Percentiles rank a stretch among this genome's conserved stretches.
phyloP scores from a whole-genome alignment of 139 green algal species.

The Chlamydomonas incerta region DNA sequence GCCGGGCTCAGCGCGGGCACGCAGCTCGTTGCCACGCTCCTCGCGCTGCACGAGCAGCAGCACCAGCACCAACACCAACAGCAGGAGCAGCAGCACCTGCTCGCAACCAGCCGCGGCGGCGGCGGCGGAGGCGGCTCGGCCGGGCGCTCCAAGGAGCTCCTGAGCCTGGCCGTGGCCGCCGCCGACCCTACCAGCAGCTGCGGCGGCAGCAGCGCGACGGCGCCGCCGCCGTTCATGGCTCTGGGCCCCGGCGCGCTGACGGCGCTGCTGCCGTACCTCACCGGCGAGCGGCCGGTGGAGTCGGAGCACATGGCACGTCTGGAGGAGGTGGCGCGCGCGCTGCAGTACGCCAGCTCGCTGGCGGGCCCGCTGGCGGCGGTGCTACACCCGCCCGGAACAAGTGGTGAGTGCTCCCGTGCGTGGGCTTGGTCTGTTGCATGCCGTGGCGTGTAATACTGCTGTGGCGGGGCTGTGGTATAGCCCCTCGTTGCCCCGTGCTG shows the following conservation, averaged over 20 bases:
- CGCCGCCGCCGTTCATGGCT: neutral
- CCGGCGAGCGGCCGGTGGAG: neutral
- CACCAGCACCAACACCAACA: neutral
- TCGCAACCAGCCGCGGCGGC: neutral
- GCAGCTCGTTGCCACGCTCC: conserved; percentile 26
- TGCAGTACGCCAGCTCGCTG: conserved; percentile 46
- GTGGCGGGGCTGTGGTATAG: too few species aligned
- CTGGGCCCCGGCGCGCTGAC: neutral
- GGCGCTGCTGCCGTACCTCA: conserved; percentile 23
- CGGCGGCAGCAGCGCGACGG: neutral
- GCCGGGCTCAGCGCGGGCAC: conserved; percentile 10
- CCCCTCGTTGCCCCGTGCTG: too few species aligned
- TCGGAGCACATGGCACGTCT: conserved; percentile 37
- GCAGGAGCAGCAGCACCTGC: neutral
- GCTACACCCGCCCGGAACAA: conserved; percentile 17
- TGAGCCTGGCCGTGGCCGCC: neutral
- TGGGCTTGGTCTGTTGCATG: too few species aligned
- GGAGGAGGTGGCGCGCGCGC: conserved; percentile 31
- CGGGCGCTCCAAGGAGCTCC: neutral
- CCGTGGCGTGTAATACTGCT: too few species aligned
- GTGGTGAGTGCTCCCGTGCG: neutral
- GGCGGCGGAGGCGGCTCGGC: neutral
- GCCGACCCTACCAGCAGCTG: neutral
- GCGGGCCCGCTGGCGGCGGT: conserved; percentile 45
- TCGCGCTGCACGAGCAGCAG: conserved; percentile 25